Evolutionary conservation across 345 rosid genomes (phyloP).

Genomic region (Alliaria petiolata): DNA sequence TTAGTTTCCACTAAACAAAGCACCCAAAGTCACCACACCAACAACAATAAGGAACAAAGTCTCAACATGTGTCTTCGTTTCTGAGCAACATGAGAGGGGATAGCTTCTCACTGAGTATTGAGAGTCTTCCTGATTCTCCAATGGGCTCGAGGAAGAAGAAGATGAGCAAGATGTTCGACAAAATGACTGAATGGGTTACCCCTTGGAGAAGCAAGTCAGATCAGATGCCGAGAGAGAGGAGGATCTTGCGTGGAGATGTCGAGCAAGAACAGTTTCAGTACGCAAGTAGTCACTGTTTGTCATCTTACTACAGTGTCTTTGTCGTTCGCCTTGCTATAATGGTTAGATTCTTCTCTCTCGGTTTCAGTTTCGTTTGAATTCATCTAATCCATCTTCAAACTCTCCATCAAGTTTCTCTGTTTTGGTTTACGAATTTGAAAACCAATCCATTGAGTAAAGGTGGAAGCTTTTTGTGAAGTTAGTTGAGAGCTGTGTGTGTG

Average conservation of each 20-base stretch:
- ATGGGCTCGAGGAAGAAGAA: constrained; percentile 25
- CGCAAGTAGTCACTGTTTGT: constrained; percentile 64
- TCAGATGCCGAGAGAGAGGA: constrained; percentile 37
- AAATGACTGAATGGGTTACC: constrained; percentile 45
- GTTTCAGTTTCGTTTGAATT: not conserved
- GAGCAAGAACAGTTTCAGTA: constrained; percentile 75
- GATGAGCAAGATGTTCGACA: constrained; percentile 42
- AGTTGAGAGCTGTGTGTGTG: not conserved
- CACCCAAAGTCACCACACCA: constrained; percentile 18
- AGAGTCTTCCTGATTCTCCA: constrained; percentile 31
- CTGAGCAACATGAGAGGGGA: constrained; percentile 19
- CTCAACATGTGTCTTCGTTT: constrained; percentile 11
- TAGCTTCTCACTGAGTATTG: constrained; percentile 28
- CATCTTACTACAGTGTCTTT: constrained; percentile 95
- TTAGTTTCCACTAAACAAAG: constrained; percentile 24
- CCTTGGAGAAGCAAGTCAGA: constrained; percentile 45
- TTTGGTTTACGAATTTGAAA: not conserved
- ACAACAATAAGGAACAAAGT: constrained; percentile 7
- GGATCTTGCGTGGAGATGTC: constrained; percentile 60
- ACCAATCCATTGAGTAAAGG: not conserved
- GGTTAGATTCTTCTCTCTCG: constrained; percentile 49
- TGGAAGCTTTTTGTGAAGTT: constrained; percentile 44
- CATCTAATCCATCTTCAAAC: too few relatives aligned
- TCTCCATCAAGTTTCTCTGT: not conserved
- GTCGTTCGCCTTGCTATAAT: constrained; percentile 95